A percentile compares a stretch with the other conserved stretches of the same genome.
Conservation (phyloP, 2,329 filamentous ascomycete genomes). For the Beauveria bassiana region DNA sequence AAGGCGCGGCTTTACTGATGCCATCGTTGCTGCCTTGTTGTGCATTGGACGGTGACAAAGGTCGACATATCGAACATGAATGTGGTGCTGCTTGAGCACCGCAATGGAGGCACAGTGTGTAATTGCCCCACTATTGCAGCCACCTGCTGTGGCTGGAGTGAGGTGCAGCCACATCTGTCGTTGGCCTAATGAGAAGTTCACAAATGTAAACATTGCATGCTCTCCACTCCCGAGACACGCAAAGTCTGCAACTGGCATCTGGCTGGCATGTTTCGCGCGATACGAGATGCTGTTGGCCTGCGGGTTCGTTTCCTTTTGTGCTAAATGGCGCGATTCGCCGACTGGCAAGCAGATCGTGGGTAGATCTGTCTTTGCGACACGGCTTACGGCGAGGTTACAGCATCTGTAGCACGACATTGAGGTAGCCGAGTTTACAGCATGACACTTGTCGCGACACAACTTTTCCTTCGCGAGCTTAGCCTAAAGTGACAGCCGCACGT, state of each 20-base stretch:
- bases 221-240: not conserved
- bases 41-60: not conserved
- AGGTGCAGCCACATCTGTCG: not conserved
- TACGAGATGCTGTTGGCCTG: not conserved
- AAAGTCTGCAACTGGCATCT: not conserved
- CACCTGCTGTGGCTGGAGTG: not conserved
- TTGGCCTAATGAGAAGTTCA: not conserved
- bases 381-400: not conserved
- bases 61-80: not conserved
- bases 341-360: not conserved
- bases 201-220: slow-evolving; percentile 4
- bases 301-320: not conserved
- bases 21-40: not conserved
- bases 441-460: not conserved
- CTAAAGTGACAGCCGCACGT: not conserved
- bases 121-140: not conserved
- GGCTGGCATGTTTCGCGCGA: slow-evolving; percentile 2
- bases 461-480: not conserved
- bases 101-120: not conserved
- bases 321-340: not conserved
- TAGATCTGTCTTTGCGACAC: not conserved
- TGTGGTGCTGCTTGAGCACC: not conserved
- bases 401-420: not conserved
- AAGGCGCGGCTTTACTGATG: not conserved
- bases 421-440: not conserved